These are phyloP conservation scores for Eucalyptus decipiens DNA, from an alignment of 345 rosid species.

Conservation along the genomic window DNA sequence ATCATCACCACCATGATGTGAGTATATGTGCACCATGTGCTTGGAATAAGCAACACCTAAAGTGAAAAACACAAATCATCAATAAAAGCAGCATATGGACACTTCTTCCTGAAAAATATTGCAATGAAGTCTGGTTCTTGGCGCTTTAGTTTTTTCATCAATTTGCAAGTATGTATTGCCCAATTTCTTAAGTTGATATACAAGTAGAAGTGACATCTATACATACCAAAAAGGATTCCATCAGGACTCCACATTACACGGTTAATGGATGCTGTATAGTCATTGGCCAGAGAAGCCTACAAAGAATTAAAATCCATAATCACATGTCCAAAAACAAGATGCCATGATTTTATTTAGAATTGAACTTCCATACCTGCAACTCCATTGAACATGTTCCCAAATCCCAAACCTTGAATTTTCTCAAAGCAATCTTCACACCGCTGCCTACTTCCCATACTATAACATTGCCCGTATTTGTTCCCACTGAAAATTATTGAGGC, in stretches of 20 bases:
- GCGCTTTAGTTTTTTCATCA: not conserved
- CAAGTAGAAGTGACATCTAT: not conserved
- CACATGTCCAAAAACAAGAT: not conserved
- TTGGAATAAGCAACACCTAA: slow-evolving; percentile 17
- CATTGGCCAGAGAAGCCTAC: slow-evolving; percentile 49
- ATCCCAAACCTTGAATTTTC: slow-evolving; percentile 56
- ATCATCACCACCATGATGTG: slow-evolving; percentile 2
- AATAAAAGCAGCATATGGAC: fast-evolving
- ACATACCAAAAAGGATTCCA: slow-evolving; percentile 30
- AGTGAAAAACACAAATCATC: not conserved
- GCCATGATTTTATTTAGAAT: not conserved
- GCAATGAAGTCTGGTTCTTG: not conserved
- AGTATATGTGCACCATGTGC: slow-evolving; percentile 8
- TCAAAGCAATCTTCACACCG: slow-evolving; percentile 39
- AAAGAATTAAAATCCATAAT: not conserved
- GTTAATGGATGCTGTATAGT: slow-evolving; percentile 25
- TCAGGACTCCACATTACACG: slow-evolving; percentile 53
- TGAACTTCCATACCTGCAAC: slow-evolving; percentile 30
- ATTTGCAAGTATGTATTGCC: not conserved
- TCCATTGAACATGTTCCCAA: slow-evolving; percentile 31
- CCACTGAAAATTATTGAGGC: slow-evolving; percentile 23
- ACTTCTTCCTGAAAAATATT: not conserved
- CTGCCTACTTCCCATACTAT: slow-evolving; percentile 57
- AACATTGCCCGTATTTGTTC: slow-evolving; percentile 60
- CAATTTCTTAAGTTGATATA: not conserved